Evolutionary conservation across 1,139 yeast species (phyloP), one percentile per base, ranked within the genome.

Genomic region (Taphrina betulina): DNA sequence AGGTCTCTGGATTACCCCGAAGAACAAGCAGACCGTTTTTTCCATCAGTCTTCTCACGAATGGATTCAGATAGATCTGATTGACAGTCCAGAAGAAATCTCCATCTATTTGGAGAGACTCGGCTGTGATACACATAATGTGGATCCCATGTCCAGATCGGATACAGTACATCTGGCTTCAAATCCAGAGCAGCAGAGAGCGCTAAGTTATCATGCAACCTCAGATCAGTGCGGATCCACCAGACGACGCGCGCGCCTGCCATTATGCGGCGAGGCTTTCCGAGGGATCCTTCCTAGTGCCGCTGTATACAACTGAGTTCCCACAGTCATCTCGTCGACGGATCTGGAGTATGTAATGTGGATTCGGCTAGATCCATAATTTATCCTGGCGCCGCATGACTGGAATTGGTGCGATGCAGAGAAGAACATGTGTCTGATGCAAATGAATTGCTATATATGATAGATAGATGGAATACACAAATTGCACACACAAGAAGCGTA

Each of bases 111-210:
- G 56, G 46, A 16, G 51, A 42, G 23, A 52, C 56, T 14, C 56
- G 34, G 14, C 51, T 37, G 23, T 43, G 56, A 29, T 41, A 52
- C 8, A 52, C 51, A 20, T 52, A 52, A 22, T 52, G 56, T 4
- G 56, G 56, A 29, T 52, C 56, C 56, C 56, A 52, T 33, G 56
- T 52, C 56, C 56, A 52, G 8, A 52, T 37, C 5, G 56, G 56
- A 35, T 42, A 52, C 24, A 52, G 51, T 26, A 28, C 20, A 24
- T 42, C 51, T 10, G 56, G 56, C 23, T 35, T 52, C 26, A 52
- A 45, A 37, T 34, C 50, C 10, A 52, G 51, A n/a, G 56, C 56
- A 10, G 51, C 51, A 8, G 36, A 29, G 5, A 52, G 38, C 1
- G 56, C 56, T n/a, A 44, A 41, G 17, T 44, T 41, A 36, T 52